Evolutionary conservation across 108 stramenopile species (phyloP).

Genomic region (Cyclotella atomus): DNA sequence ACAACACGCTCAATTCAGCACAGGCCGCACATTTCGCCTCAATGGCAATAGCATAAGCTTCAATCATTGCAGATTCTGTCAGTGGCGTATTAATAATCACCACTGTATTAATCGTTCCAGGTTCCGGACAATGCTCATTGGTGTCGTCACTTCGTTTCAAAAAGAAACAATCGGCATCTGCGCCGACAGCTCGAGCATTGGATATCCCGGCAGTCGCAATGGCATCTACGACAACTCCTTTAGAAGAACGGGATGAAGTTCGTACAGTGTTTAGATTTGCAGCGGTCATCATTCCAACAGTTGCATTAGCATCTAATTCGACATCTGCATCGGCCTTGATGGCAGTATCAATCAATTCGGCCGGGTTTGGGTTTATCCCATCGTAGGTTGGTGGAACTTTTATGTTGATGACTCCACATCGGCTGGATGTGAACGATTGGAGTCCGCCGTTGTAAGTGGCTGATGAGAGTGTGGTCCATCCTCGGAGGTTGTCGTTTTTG

Average conservation of each 20-base stretch:
- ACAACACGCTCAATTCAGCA: slow-evolving; percentile 28
- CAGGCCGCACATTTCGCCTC: slow-evolving; percentile 54
- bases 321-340: slow-evolving; percentile 13
- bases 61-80: slow-evolving; percentile 35
- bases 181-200: slow-evolving; percentile 45
- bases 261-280: slow-evolving; percentile 49
- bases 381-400: slow-evolving; percentile 55
- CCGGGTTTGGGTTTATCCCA: slow-evolving; percentile 34
- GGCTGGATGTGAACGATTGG: too few relatives aligned
- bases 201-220: slow-evolving; percentile 60
- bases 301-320: slow-evolving; percentile 5
- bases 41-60: slow-evolving; percentile 58
- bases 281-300: slow-evolving; percentile 54
- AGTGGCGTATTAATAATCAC: slow-evolving; percentile 39
- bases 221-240: slow-evolving; percentile 38
- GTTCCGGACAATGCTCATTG: neutral
- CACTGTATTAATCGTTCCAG: slow-evolving; percentile 59
- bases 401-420: slow-evolving; percentile 44
- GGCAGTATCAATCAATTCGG: slow-evolving; percentile 6
- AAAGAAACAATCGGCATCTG: slow-evolving; percentile 54
- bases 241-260: slow-evolving; percentile 22
- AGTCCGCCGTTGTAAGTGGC: too few relatives aligned
- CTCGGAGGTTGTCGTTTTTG: too few relatives aligned
- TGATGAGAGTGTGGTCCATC: too few relatives aligned
- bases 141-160: neutral